Evolutionary conservation across 2,329 filamentous ascomycete genomes (phyloP), one percentile per base, ranked within the genome.

Genomic region (Aspergillus transmontanensis): DNA sequence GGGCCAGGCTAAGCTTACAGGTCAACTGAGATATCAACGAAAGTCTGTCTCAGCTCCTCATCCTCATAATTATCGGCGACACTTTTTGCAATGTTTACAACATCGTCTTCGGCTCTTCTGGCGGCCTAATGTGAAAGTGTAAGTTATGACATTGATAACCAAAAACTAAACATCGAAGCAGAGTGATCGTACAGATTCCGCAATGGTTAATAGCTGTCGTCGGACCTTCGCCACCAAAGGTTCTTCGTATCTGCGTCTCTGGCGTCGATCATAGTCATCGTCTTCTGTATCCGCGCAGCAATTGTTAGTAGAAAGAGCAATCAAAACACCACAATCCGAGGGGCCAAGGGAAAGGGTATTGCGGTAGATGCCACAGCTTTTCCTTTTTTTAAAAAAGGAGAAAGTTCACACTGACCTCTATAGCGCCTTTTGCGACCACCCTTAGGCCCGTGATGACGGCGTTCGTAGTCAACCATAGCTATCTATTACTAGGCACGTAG

Each of bases 21-120:
- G 78, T 94, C 91, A 63, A 94, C 81, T 9, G 89, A 83, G 34
- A 96, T 85, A 62, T 90, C 87, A 68, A 91, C 83, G 76, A 96
- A 96, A 57, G 85, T 87, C 36, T 84, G 85, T 68, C 89, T 89
- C 60, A 96, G 81, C 69, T 93, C 90, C 69, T 90, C 88, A 74
- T 96, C 91, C n/a, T 96, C 93, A 75, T 90, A 91, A 78, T 96
- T 90, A 51, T 96, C 92, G 36, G 89, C 85, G 19, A 96, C 87
- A 56, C 90, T 86, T 71, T 89, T 91, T 36, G 91, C 92, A 71
- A 96, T 90, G 57, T 85, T 84, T 62, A 86, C 84, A 43, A 93
- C 88, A 75, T 95, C 92, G 69, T 96, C 92, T 72, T 93, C 88
- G 76, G 90, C 91, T 72, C 88, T 86, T 70, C 90, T 89, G 72